These are phyloP conservation scores for Chiua virens DNA, from an alignment of 768 basidiomycete species.

Conservation along the genomic window DNA sequence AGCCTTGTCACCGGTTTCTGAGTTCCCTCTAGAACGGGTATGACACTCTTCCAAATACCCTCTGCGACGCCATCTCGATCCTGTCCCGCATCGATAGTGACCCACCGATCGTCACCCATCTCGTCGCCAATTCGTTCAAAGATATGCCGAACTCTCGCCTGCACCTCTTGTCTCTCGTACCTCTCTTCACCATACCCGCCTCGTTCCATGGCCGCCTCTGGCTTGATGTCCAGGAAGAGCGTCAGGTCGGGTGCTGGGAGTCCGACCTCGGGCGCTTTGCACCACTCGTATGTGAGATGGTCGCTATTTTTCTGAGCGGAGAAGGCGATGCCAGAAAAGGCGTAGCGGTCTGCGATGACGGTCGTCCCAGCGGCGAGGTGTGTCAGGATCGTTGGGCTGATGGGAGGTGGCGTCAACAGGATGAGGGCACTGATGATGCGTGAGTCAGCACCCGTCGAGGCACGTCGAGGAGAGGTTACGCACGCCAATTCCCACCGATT, in stretches of 20 bases:
- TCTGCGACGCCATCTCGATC: slow-evolving; percentile 48
- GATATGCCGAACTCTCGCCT: slow-evolving; percentile 57
- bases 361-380: slow-evolving; percentile 63
- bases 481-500: slow-evolving; percentile 97
- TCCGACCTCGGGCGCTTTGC: slow-evolving; percentile 78
- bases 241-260: slow-evolving; percentile 89
- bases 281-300: slow-evolving; percentile 77
- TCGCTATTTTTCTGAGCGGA: slow-evolving; percentile 51
- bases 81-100: slow-evolving; percentile 57
- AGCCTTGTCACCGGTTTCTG: slow-evolving; percentile 46
- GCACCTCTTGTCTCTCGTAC: slow-evolving; percentile 82
- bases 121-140: slow-evolving; percentile 61
- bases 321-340: slow-evolving; percentile 95
- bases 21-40: slow-evolving; percentile 39
- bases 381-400: slow-evolving; percentile 59
- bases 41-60: slow-evolving; percentile 55
- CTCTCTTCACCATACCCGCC: slow-evolving; percentile 86
- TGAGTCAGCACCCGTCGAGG: neutral
- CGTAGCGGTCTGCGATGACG: slow-evolving; percentile 90
- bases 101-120: slow-evolving; percentile 49
- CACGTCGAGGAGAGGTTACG: slow-evolving; percentile 21
- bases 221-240: slow-evolving; percentile 81
- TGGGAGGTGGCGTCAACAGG: neutral
- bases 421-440: neutral
- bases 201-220: slow-evolving; percentile 63